Base-by-base conservation (phyloP, 768 basidiomycete species). In the Panaeolus cyanescens region DNA sequence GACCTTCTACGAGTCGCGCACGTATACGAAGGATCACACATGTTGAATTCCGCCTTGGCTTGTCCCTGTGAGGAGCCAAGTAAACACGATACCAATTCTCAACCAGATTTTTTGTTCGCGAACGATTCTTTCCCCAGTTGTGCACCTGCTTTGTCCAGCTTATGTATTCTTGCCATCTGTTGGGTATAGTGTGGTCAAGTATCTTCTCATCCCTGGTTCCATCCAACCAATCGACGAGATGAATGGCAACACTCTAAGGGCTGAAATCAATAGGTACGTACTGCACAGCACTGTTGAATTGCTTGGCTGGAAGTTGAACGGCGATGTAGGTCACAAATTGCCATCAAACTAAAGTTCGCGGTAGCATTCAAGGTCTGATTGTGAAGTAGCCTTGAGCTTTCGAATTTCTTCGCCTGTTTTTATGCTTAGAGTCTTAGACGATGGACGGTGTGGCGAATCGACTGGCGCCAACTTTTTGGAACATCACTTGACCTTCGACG, bases 401-500 rank as follows among this genome's bases (percentile, higher is more conserved):
- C n/a, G 45, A 22, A 10, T 28, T 6, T n/a, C 45, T 50, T 50
- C n/a, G 4, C 22, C 15, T 12, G 9, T 13, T 25, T 28, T 50
- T 25, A 50, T 50, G 10, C 22, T 28, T 50, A 4, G 25, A 50
- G 25, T 4, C 22, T 28, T 50, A 4, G 25, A 50, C 3, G 25
- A 30, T 28, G 25, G 45, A 50, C 45, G 25, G 17, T 50, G 45
- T 50, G 45, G 45, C 45, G 45, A 15, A 50, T 25, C 30, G 45
- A 50, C 45, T 50, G 45, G 45, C 45, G 45, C 45, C 37, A 50
- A 30, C 45, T 9, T 28, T 28, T 50, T 9, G 12, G 45, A 50
- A 50, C 22, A 50, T 50, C 45, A 50, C 45, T 50, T 50, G 45
- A 50, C 45, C 45, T 50, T 50, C 45, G 45, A 50, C 25, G 42